These are phyloP conservation scores for Schizopora paradoxa DNA, from an alignment of 1,284 basidiomycete genomes.

Conservation along the genomic window DNA sequence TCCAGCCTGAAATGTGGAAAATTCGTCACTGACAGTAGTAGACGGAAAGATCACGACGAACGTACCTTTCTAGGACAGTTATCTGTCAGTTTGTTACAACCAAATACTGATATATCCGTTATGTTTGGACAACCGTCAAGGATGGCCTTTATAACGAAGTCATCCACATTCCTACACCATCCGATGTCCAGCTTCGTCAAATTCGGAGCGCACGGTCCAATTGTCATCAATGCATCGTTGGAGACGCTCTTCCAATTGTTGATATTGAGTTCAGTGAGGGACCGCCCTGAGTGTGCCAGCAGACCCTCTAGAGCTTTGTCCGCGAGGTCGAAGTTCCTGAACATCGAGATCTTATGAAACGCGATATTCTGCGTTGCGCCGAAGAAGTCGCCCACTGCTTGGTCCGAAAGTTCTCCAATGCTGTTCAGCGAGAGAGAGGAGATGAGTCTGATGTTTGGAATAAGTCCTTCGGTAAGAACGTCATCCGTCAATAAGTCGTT, in stretches of 20 bases:
- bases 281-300: constrained; percentile 62
- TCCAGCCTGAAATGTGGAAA: constrained; percentile 8
- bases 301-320: constrained; percentile 58
- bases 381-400: constrained; percentile 69
- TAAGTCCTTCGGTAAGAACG: constrained; percentile 60
- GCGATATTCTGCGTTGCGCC: constrained; percentile 37
- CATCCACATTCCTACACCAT: constrained; percentile 83
- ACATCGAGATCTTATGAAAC: constrained; percentile 51
- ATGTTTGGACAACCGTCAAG: constrained; percentile 43
- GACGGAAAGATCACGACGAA: constrained; percentile 1
- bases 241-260: constrained; percentile 71
- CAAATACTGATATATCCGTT: constrained; percentile 23
- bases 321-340: constrained; percentile 57
- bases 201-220: constrained; percentile 44
- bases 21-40: not conserved
- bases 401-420: constrained; percentile 61
- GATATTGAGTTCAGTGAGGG: constrained; percentile 65
- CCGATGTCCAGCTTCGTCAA: constrained; percentile 74
- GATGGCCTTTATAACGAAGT: constrained; percentile 74
- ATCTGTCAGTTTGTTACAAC: constrained; percentile 46
- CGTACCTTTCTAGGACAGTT: constrained; percentile 49
- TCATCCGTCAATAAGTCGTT: constrained; percentile 53
- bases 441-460: constrained; percentile 47
- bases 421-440: constrained; percentile 53
- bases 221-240: constrained; percentile 47